These are phyloP conservation scores for Xylaria palmicola DNA, from an alignment of 495 filamentous ascomycete species.

Conservation along the genomic window DNA sequence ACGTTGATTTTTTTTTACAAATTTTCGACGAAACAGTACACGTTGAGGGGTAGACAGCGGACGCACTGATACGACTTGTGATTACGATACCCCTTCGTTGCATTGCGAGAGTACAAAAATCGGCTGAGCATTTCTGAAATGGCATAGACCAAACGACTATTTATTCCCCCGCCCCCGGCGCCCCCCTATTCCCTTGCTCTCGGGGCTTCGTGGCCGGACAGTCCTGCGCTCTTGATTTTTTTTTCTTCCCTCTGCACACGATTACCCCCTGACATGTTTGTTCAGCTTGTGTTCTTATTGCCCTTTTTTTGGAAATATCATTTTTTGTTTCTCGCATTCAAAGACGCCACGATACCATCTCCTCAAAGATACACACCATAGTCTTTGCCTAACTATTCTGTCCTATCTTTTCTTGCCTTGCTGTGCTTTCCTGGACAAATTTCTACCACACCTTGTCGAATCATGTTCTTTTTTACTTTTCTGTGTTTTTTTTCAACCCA, in stretches of 20 bases:
- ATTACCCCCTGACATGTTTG: neutral
- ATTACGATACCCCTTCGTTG: conserved; percentile 20
- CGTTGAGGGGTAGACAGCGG: conserved; percentile 1
- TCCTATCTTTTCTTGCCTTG: neutral
- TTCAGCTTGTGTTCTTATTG: neutral
- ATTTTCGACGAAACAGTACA: conserved; percentile 9
- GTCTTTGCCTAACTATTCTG: neutral
- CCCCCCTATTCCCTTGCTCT: too few species aligned
- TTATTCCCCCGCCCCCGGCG: neutral
- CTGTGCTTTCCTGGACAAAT: neutral
- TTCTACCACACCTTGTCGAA: neutral
- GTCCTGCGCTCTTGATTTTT: too few species aligned
- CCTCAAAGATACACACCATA: neutral
- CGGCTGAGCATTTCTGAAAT: conserved; percentile 7
- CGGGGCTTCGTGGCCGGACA: neutral
- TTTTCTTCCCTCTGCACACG: neutral
- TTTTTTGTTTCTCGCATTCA: neutral
- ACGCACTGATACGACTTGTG: conserved; percentile 19
- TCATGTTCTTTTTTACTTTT: neutral
- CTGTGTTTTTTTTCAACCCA: neutral
- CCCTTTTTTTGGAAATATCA: neutral
- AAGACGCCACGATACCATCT: conserved; percentile 10
- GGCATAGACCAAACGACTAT: conserved; percentile 15
- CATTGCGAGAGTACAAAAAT: conserved; percentile 12
- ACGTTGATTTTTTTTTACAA: conserved; percentile 1